Conservation (phyloP, 257 asterid species). For the Przewalskia tangutica region DNA sequence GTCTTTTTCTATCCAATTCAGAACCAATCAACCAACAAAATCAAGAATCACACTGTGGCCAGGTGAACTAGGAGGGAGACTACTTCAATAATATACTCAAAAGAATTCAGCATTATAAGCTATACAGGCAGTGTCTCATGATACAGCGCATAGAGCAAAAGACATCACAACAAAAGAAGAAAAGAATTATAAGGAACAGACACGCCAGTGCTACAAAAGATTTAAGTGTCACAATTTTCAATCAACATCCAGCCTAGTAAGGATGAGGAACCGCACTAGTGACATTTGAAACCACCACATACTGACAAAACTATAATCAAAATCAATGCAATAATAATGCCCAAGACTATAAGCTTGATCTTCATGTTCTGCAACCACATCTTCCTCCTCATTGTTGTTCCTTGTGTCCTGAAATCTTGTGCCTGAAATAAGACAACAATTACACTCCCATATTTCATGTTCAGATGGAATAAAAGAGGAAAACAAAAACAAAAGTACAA, state of each 20-base stretch:
- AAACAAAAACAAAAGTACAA: not conserved
- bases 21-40: not conserved
- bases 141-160: conserved; percentile 18
- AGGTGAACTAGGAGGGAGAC: not conserved
- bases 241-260: conserved; percentile 12
- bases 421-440: conserved; percentile 34
- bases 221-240: conserved; percentile 10
- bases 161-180: conserved; percentile 15
- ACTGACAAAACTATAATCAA: conserved; percentile 77
- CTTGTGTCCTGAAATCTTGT: conserved; percentile 92
- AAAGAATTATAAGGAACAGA: conserved; percentile 1
- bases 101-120: conserved; percentile 27
- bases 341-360: conserved; percentile 89
- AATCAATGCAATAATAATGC: conserved; percentile 72
- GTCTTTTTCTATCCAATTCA: not conserved
- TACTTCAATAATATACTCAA: conserved; percentile 15
- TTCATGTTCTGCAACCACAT: conserved; percentile 97
- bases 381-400: conserved; percentile 83
- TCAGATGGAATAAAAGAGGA: not conserved
- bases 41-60: not conserved
- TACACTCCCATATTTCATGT: not conserved
- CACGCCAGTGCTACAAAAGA: conserved; percentile 15
- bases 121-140: conserved; percentile 49
- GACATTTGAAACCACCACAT: conserved; percentile 76
- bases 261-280: conserved; percentile 7